Evolutionary conservation across 345 rosid genomes (phyloP).

Genomic region (Rhodamnia rubescens): DNA sequence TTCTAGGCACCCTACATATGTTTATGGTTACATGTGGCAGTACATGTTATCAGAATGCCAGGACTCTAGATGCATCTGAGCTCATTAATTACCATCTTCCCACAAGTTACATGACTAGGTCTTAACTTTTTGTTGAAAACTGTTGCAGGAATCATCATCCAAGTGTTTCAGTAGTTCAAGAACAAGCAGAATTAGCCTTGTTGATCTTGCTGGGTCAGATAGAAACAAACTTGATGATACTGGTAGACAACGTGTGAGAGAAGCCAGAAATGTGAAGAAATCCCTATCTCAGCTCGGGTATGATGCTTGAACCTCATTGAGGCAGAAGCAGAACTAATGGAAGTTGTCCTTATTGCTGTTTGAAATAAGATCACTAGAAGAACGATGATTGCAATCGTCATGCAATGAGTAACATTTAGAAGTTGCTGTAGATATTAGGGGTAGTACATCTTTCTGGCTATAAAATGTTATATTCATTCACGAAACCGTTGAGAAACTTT

Average conservation of each 20-base stretch:
- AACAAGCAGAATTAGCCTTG: conserved; percentile 77
- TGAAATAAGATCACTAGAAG: neutral
- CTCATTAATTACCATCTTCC: neutral
- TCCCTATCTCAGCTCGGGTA: conserved; percentile 92
- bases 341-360: neutral
- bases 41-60: neutral
- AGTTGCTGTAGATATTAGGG: neutral
- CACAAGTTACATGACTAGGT: neutral
- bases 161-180: conserved; percentile 80
- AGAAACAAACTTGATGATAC: conserved; percentile 52
- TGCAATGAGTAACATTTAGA: neutral
- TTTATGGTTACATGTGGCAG: neutral
- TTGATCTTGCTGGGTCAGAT: conserved; percentile 92
- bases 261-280: conserved; percentile 71
- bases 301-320: neutral
- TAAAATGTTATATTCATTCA: neutral
- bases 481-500: neutral
- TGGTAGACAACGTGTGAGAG: conserved; percentile 46
- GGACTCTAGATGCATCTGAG: neutral
- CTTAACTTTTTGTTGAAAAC: neutral
- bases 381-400: neutral
- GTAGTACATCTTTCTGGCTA: neutral
- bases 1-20: neutral
- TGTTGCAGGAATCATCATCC: conserved; percentile 62
- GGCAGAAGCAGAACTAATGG: neutral